phyloP scores from a whole-genome alignment of 306 rosid species.

The Phaseolus lunatus region DNA sequence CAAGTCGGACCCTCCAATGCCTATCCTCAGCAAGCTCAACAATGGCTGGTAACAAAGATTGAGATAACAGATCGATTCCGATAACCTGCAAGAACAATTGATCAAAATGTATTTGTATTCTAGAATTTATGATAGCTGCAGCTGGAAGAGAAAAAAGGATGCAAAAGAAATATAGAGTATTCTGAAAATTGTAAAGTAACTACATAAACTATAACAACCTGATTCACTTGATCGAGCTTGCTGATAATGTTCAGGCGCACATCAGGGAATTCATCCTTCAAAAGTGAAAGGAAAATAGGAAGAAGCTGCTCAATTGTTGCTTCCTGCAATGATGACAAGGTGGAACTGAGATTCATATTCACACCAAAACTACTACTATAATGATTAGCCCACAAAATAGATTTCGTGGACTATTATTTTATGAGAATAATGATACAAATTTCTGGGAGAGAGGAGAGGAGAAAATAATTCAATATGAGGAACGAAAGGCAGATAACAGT shows the following conservation, averaged over 20 bases:
- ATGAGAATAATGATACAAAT: too few relatives aligned
- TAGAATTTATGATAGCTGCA: slow-evolving; percentile 10
- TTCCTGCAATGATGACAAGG: slow-evolving; percentile 68
- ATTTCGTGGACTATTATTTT: too few relatives aligned
- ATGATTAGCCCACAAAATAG: too few relatives aligned
- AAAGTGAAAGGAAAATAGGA: slow-evolving; percentile 94
- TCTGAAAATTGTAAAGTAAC: slow-evolving; percentile 30
- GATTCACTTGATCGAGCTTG: slow-evolving; percentile 99
- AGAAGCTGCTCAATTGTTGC: slow-evolving; percentile 98
- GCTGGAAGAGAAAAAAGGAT: slow-evolving; percentile 20
- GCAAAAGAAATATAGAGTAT: slow-evolving; percentile 8
- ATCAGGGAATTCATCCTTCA: slow-evolving; percentile 98
- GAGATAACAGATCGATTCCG: slow-evolving; percentile 94
- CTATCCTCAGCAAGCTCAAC: slow-evolving; percentile 99
- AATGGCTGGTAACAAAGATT: slow-evolving; percentile 95
- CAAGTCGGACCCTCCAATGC: slow-evolving; percentile 99
- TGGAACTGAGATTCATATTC: slow-evolving; percentile 42
- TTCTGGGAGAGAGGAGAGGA: too few relatives aligned
- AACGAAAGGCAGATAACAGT: too few relatives aligned
- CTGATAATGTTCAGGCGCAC: slow-evolving; percentile 97
- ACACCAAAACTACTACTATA: too few relatives aligned
- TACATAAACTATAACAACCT: slow-evolving; percentile 59
- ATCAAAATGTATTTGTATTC: slow-evolving; percentile 25
- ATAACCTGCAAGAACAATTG: slow-evolving; percentile 70
- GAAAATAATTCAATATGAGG: too few relatives aligned